These are phyloP conservation scores for Gyrodon lividus DNA, from an alignment of 768 basidiomycete species.

Conservation along the genomic window DNA sequence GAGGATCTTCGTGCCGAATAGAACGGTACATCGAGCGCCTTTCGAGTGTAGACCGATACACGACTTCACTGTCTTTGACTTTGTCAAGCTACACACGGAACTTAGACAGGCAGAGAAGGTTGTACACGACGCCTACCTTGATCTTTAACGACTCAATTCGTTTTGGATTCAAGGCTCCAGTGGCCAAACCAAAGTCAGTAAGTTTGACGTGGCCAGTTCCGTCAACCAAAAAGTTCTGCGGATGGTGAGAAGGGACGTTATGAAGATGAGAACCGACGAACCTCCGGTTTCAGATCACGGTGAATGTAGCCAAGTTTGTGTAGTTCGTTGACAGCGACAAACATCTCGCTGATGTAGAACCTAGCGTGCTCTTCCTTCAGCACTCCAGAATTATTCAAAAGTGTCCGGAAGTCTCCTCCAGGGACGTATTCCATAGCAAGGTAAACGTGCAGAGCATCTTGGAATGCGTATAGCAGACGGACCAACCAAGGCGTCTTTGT, in stretches of 20 bases:
- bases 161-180: constrained; percentile 91
- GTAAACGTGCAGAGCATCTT: constrained; percentile 87
- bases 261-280: constrained; percentile 32
- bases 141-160: constrained; percentile 93
- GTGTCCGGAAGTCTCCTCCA: constrained; percentile 96
- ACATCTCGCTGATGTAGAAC: constrained; percentile 99
- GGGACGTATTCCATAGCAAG: constrained; percentile 99
- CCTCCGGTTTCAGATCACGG: constrained; percentile 97
- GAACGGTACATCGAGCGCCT: constrained; percentile 93
- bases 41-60: constrained; percentile 91
- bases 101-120: constrained; percentile 1
- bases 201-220: constrained; percentile 95
- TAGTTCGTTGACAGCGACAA: constrained; percentile 86
- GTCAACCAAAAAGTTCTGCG: constrained; percentile 94
- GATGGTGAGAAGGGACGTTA: not conserved
- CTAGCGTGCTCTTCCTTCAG: constrained; percentile 96
- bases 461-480: constrained; percentile 92
- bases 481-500: constrained; percentile 99
- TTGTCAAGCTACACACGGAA: constrained; percentile 72
- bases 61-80: constrained; percentile 89
- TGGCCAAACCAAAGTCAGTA: constrained; percentile 97
- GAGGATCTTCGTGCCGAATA: constrained; percentile 83
- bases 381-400: constrained; percentile 96
- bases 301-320: constrained; percentile 99
- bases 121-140: constrained; percentile 52